A percentile compares a stretch with the other conserved stretches of the same genome.
phyloP scores from a whole-genome alignment of 2,329 filamentous ascomycete genomes.

The Didymella keratinophila region DNA sequence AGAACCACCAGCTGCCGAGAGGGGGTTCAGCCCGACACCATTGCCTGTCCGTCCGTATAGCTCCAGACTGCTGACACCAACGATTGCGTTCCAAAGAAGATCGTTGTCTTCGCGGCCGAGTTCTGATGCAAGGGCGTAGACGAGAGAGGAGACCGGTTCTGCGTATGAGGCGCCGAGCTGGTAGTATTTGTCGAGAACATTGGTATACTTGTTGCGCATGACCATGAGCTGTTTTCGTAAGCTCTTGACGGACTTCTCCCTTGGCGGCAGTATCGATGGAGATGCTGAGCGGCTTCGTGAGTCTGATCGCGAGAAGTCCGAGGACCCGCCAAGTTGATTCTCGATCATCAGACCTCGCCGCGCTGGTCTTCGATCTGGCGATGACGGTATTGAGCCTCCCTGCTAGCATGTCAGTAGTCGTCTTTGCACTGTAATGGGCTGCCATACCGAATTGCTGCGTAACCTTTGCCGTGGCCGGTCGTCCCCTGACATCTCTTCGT shows the following conservation, averaged over 20 bases:
- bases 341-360: constrained; percentile 63
- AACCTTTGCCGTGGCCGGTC: constrained; percentile 80
- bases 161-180: constrained; percentile 87
- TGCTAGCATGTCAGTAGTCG: constrained; percentile 44
- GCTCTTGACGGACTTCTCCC: constrained; percentile 72
- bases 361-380: constrained; percentile 67
- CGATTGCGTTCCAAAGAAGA: constrained; percentile 90
- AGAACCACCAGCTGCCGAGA: constrained; percentile 61
- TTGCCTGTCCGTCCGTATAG: constrained; percentile 86
- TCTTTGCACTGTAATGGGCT: background rate
- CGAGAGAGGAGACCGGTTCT: constrained; percentile 91
- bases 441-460: constrained; percentile 83
- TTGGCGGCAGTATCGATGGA: constrained; percentile 52
- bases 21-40: constrained; percentile 71
- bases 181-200: constrained; percentile 82
- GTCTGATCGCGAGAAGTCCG: constrained; percentile 52
- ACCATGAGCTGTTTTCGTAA: constrained; percentile 77
- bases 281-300: constrained; percentile 49
- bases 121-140: constrained; percentile 94
- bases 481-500: constrained; percentile 71
- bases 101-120: constrained; percentile 97
- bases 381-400: constrained; percentile 68
- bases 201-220: constrained; percentile 79
- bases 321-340: constrained; percentile 45
- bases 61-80: constrained; percentile 93